These are phyloP conservation scores for Wallacemonas sp. DNA, from an alignment of 208 protist genomes.

Conservation along the genomic window DNA sequence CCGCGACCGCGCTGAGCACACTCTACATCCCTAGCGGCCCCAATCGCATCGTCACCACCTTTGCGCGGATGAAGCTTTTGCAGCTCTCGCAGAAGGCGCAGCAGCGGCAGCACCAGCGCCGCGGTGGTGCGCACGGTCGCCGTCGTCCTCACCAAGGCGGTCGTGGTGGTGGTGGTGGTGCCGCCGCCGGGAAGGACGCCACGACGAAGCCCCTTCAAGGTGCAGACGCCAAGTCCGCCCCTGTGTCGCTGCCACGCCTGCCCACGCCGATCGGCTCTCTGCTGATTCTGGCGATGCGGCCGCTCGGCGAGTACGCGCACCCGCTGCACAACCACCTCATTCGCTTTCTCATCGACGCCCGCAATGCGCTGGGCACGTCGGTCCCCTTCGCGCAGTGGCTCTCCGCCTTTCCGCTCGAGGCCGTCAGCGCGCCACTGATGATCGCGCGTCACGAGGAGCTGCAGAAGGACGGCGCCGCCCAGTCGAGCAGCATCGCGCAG, in stretches of 20 bases:
- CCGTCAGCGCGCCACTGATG: conserved; percentile 79
- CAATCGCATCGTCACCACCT: conserved; percentile 58
- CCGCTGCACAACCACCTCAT: conserved; percentile 80
- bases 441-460: conserved; percentile 68
- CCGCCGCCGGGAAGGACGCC: no score
- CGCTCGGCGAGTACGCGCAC: conserved; percentile 54
- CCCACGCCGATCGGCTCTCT: conserved; percentile 70
- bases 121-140: conserved; percentile 2
- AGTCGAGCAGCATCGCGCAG: conserved; percentile 42
- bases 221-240: no score
- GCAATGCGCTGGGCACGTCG: conserved; percentile 40
- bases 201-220: no score
- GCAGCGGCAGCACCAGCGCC: background rate
- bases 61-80: conserved; percentile 73
- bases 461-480: conserved; percentile 19
- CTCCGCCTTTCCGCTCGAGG: conserved; percentile 59
- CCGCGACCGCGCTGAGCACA: conserved; percentile 41
- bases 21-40: conserved; percentile 60
- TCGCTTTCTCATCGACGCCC: conserved; percentile 57
- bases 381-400: conserved; percentile 72
- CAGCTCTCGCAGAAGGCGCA: conserved; percentile 50
- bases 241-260: conserved; percentile 66
- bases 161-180: no score
- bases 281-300: conserved; percentile 54
- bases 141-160: background rate